Conservation (phyloP, 768 basidiomycete genomes). For the Boletus insuetus region DNA sequence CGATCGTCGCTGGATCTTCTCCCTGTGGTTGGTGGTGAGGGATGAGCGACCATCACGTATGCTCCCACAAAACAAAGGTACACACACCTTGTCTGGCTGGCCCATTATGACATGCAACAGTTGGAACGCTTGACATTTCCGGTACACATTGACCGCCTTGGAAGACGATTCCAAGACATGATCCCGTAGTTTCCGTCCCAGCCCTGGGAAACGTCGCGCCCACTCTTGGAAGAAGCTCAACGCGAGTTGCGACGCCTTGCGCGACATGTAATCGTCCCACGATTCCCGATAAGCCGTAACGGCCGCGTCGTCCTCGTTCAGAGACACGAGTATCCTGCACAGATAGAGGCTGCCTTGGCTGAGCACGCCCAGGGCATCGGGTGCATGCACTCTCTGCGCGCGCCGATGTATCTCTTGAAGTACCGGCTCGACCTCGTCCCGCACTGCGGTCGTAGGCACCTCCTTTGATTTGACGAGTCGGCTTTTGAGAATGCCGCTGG, state of each 20-base stretch:
- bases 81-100: conserved; percentile 33
- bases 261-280: conserved; percentile 69
- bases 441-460: conserved; percentile 37
- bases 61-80: neutral
- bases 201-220: conserved; percentile 58
- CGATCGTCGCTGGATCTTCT: conserved; percentile 40
- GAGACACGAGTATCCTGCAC: conserved; percentile 46
- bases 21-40: conserved; percentile 21
- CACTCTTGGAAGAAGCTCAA: conserved; percentile 76
- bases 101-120: conserved; percentile 64
- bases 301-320: conserved; percentile 40
- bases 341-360: conserved; percentile 72
- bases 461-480: conserved; percentile 77
- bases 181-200: conserved; percentile 64
- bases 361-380: conserved; percentile 62
- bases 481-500: conserved; percentile 70
- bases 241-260: conserved; percentile 78
- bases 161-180: conserved; percentile 54
- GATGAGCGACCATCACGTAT: conserved; percentile 8
- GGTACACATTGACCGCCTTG: conserved; percentile 71
- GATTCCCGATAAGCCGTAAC: conserved; percentile 61
- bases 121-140: conserved; percentile 71
- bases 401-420: conserved; percentile 65
- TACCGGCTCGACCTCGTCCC: conserved; percentile 40
- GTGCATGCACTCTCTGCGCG: conserved; percentile 63